Evolutionary conservation across 1,284 basidiomycete genomes (phyloP), one percentile per base, ranked within the genome.

Genomic region (Exobasidium cylindrosporum): DNA sequence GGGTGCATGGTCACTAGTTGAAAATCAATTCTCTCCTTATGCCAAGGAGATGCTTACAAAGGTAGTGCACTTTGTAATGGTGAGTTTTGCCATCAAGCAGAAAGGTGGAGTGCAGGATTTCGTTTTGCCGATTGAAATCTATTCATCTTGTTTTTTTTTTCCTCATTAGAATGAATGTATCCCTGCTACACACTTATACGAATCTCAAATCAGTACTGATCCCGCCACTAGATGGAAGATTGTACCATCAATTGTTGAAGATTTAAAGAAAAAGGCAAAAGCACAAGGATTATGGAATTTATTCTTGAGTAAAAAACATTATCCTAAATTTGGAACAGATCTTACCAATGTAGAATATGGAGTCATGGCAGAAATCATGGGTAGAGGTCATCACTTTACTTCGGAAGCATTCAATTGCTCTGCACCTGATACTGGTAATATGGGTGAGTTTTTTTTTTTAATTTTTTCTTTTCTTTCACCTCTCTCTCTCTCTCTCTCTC

Each of bases 321-420:
- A 95, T 81, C 92, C 92, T 14, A 60, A 66, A 46, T 57, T 64
- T 74, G 94, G 95, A 57, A 88, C 91, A n/a, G 88, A 89, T 14
- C 83, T 97, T 69, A 89, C 88, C 29, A 97, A 97, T 81, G 84
- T 98, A 60, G 94, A 97, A 89, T 98, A 98, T 81, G 92, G 90
- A 53, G 89, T 97, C 45, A 95, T 97, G 87, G 93, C 93, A 45
- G 95, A 98, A 82, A 83, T 97, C 63, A 87, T 96, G 70, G 95
- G 94, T 11, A 86, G 92, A 66, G 87, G 85, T 43, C 87, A 88
- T 4, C 88, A 88, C 72, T 83, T 93, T 55, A 89, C 88, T n/a
- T 86, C 92, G 31, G 89, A 96, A 82, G 86, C 86, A 26, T 87
- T 90, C 66, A 97, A 97, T 78, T 97, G 93, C 82, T 87, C 92